These are phyloP conservation scores for Penicillium malachiteum DNA, from an alignment of 495 filamentous ascomycete species.

Conservation along the genomic window DNA sequence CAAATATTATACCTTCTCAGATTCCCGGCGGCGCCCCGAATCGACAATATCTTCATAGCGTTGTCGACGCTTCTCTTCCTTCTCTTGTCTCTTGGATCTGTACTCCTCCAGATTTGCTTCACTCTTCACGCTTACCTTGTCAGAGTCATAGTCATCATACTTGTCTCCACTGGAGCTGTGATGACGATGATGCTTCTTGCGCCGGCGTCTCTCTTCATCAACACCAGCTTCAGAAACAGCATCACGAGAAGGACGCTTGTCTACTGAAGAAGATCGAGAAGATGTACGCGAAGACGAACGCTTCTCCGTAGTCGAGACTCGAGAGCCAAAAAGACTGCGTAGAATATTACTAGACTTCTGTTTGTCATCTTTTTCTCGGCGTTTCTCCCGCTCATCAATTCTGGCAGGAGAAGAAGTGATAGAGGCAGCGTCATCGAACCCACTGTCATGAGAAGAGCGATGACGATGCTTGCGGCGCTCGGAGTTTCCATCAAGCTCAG, in stretches of 20 bases:
- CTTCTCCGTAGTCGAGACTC: conserved; percentile 30
- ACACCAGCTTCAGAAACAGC: conserved; percentile 39
- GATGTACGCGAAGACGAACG: conserved; percentile 2
- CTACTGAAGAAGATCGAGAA: conserved; percentile 34
- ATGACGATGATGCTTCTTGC: conserved; percentile 43
- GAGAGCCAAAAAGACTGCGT: conserved; percentile 40
- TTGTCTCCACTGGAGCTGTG: conserved; percentile 35
- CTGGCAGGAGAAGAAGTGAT: conserved; percentile 35
- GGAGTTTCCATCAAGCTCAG: background rate
- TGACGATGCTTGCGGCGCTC: conserved; percentile 19
- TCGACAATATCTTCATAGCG: conserved; percentile 40
- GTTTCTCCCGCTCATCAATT: conserved; percentile 30
- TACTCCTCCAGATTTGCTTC: conserved; percentile 36
- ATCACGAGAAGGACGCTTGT: conserved; percentile 37
- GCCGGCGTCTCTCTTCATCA: conserved; percentile 42
- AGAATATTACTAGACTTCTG: conserved; percentile 35
- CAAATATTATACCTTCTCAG: conserved; percentile 50
- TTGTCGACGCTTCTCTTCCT: conserved; percentile 42
- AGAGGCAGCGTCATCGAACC: conserved; percentile 35
- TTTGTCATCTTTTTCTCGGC: conserved; percentile 32
- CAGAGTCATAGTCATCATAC: conserved; percentile 23
- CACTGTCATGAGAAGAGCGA: conserved; percentile 27
- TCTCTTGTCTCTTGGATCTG: conserved; percentile 36
- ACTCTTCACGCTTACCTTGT: conserved; percentile 26
- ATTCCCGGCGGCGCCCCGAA: conserved; percentile 30